These are phyloP conservation scores for Trapa bicornis DNA, from an alignment of 345 rosid species.

Conservation along the genomic window DNA sequence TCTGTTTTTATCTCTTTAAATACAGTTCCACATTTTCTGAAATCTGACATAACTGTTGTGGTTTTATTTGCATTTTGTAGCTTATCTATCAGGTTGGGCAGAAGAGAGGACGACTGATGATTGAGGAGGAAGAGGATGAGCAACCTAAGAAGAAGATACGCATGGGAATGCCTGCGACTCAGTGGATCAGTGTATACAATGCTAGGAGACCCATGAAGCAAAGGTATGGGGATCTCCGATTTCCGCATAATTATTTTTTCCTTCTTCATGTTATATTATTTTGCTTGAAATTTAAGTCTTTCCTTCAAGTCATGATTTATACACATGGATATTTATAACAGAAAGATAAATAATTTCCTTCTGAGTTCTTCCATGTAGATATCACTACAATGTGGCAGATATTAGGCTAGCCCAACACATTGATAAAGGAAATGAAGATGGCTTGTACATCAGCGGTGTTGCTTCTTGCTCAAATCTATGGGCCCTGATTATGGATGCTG, in stretches of 20 bases:
- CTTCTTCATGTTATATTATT: neutral
- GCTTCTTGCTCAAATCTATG: constrained; percentile 84
- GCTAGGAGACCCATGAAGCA: constrained; percentile 97
- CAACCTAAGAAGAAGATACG: constrained; percentile 91
- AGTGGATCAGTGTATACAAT: constrained; percentile 93
- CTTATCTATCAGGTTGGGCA: constrained; percentile 90
- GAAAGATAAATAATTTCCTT: constrained; percentile 6
- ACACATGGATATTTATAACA: constrained; percentile 6
- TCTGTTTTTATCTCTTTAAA: neutral
- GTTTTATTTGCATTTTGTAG: constrained; percentile 32
- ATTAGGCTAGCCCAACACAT: constrained; percentile 66
- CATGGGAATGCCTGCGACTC: constrained; percentile 98
- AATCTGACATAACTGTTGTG: neutral
- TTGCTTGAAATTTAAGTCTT: neutral
- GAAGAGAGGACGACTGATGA: constrained; percentile 80
- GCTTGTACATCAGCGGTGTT: constrained; percentile 78
- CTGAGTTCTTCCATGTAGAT: constrained; percentile 32
- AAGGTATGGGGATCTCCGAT: constrained; percentile 26
- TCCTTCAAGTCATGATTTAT: constrained; percentile 6
- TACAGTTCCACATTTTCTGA: neutral
- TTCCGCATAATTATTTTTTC: neutral
- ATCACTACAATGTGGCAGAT: constrained; percentile 92
- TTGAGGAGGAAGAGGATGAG: constrained; percentile 86
- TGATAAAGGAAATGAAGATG: constrained; percentile 83
- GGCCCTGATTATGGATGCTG: constrained; percentile 98